A percentile compares a stretch with the other conserved stretches of the same genome.
These are phyloP conservation scores for Ajuga reptans DNA, from an alignment of 305 asterid species.

Conservation along the genomic window DNA sequence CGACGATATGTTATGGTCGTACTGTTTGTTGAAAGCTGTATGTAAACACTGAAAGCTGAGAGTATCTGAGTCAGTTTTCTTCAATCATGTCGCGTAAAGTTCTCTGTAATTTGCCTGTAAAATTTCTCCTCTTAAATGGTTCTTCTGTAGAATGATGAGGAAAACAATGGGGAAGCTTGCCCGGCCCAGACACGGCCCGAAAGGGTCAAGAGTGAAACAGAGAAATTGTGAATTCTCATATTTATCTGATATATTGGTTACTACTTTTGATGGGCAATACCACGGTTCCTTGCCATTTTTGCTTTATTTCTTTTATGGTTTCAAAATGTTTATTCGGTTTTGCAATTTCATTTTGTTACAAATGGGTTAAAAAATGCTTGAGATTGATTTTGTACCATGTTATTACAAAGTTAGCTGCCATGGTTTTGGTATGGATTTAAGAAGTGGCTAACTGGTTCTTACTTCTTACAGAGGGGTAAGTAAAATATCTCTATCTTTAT, in stretches of 20 bases:
- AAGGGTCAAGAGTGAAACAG: background rate
- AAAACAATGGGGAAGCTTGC: background rate
- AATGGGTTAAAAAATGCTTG: no score
- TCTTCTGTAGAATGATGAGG: background rate
- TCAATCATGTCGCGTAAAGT: background rate
- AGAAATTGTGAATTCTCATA: background rate
- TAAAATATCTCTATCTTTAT: no score
- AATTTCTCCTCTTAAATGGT: background rate
- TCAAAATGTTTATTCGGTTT: background rate
- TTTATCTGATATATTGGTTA: background rate
- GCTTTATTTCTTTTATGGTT: background rate
- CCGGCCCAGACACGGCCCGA: background rate
- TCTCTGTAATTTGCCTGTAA: background rate
- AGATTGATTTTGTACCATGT: no score
- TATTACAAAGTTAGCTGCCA: no score
- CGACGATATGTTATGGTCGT: slow-evolving; percentile 42
- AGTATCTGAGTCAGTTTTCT: background rate
- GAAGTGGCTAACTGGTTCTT: no score
- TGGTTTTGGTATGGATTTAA: no score
- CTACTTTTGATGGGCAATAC: background rate
- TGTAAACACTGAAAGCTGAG: slow-evolving; percentile 13
- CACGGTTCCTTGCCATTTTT: background rate
- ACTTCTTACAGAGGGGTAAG: no score
- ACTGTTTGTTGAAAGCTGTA: slow-evolving; percentile 34
- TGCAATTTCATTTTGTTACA: no score